Evolutionary conservation across 257 asterid species (phyloP).

Genomic region (Plectranthus barbatus): DNA sequence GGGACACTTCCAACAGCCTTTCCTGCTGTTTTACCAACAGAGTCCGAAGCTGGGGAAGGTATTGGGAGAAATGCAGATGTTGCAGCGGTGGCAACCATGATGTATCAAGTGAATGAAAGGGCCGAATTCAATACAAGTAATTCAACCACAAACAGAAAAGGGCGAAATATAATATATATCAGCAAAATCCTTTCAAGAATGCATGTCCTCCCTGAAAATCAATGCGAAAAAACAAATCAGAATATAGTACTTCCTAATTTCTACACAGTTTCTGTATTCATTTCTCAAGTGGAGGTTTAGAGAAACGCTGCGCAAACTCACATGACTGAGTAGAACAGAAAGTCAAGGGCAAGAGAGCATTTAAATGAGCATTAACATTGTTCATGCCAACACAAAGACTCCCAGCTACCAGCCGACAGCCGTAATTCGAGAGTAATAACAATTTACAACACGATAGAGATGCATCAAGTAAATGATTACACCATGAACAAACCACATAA

Average conservation of each 20-base stretch:
- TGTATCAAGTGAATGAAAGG: slow-evolving; percentile 6
- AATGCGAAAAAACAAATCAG: slow-evolving; percentile 8
- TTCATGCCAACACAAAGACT: no score
- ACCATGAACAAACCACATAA: no score
- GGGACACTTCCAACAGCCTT: slow-evolving; percentile 54
- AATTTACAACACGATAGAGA: no score
- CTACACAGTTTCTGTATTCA: neutral
- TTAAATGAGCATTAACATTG: no score
- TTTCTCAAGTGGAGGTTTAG: neutral
- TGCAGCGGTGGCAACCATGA: slow-evolving; percentile 81
- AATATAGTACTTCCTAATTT: neutral
- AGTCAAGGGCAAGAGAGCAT: neutral
- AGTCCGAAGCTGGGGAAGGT: slow-evolving; percentile 50
- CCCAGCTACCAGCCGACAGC: no score
- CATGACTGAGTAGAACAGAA: neutral
- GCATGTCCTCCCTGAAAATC: slow-evolving; percentile 23
- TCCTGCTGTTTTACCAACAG: slow-evolving; percentile 55
- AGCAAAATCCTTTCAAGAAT: slow-evolving; percentile 5
- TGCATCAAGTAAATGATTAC: no score
- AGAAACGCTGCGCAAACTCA: neutral
- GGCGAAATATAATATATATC: slow-evolving; percentile 3
- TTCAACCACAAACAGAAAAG: neutral
- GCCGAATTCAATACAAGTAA: slow-evolving; percentile 3
- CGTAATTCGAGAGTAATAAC: no score
- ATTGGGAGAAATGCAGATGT: slow-evolving; percentile 60